Evolutionary conservation across 805 yeast genomes (phyloP).

Genomic region (Barnettozyma salicaria): DNA sequence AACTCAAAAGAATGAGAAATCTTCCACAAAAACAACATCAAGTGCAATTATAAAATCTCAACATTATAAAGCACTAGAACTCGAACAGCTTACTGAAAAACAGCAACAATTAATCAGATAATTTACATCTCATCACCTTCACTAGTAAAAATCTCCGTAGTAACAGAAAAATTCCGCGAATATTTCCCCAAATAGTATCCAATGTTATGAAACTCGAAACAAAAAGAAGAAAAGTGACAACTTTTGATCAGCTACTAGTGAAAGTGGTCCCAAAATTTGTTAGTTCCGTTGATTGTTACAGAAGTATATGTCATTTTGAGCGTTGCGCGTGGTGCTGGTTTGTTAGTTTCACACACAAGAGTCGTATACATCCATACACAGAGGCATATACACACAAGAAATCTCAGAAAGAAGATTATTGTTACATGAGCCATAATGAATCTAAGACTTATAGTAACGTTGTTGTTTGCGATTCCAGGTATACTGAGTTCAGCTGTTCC

Average conservation of each 20-base stretch:
- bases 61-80: too few species aligned
- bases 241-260: neutral
- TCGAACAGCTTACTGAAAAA: too few species aligned
- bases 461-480: neutral
- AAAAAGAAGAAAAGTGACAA: neutral
- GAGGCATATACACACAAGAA: neutral
- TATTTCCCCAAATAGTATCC: neutral
- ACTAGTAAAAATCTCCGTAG: too few species aligned
- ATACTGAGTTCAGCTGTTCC: conserved; percentile 25
- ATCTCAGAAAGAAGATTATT: neutral
- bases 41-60: too few species aligned
- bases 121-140: too few species aligned
- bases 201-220: neutral
- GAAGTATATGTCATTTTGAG: neutral
- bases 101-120: too few species aligned
- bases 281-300: neutral
- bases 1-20: too few species aligned
- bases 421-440: conserved; percentile 5
- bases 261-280: neutral
- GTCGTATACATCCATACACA: neutral
- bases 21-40: too few species aligned
- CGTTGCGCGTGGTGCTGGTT: neutral
- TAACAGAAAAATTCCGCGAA: too few species aligned
- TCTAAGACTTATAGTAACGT: conserved; percentile 4
- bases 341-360: neutral